Evolutionary conservation across 352 stramenopile genomes (phyloP), one percentile per base, ranked within the genome.

Genomic region (Thraustochytrium sp.): DNA sequence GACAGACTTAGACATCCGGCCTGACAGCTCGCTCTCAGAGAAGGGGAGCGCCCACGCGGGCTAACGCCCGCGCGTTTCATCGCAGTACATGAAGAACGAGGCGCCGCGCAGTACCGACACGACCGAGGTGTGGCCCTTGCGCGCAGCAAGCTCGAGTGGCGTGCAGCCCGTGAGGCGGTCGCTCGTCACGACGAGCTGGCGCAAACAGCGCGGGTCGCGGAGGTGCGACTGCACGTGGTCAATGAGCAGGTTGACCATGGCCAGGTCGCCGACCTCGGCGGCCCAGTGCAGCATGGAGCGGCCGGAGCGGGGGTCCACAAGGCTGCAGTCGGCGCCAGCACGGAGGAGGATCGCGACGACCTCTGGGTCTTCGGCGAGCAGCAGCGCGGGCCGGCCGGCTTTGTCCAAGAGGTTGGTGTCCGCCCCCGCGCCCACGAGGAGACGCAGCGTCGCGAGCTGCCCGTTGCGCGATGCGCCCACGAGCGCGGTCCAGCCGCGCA

Each of bases 401-500:
- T 34, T 23, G 9, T 80, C 68, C 4, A 11, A 4, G 13, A 36
- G 5, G 23, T 64, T 23, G 26, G n/a, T 11, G 26, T 44, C 31
- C 21, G 53, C 53, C 4, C 23, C 68, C 8, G 26, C 49, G 26
- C 11, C 11, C 40, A 29, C 23, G 68, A n/a, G n/a, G 5, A 61
- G 51, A 18, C 21, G 5, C 3, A 61, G 21, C 13, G 31, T 23
- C 44, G 37, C 68, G 26, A 65, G 18, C 13, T 80, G 68, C 3
- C n/a, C 8, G 38, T 80, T 55, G 21, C 46, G 31, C 11, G 34
- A 63, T 18, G 68, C 68, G 48, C 68, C 68, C 13, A 80, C 23
- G 21, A 80, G 44, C 8, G 68, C 44, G 11, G 68, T 80, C 68
- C 68, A 80, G 2, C 68, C 68, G 36, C 74, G 48, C 18, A 63